phyloP scores from a whole-genome alignment of 2,329 filamentous ascomycete genomes.

The Knufia petricola region DNA sequence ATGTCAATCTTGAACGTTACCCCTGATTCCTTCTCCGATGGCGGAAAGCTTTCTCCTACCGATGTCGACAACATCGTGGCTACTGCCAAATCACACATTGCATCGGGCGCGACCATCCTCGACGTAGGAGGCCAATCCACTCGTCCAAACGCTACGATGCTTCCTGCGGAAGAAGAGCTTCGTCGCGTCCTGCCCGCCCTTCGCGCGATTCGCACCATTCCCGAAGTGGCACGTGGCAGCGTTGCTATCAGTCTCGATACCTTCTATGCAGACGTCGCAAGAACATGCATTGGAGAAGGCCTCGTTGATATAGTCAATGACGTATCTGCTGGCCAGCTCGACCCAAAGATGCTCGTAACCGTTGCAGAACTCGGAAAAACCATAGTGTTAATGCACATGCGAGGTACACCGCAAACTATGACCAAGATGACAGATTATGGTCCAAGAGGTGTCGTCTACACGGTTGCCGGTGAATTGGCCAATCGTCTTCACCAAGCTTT shows the following conservation, averaged over 20 bases:
- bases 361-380: slow-evolving; percentile 70
- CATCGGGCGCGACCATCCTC: slow-evolving; percentile 67
- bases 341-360: slow-evolving; percentile 70
- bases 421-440: slow-evolving; percentile 54
- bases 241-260: slow-evolving; percentile 85
- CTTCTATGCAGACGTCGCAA: slow-evolving; percentile 75
- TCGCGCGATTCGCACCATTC: slow-evolving; percentile 51
- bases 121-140: slow-evolving; percentile 93
- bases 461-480: slow-evolving; percentile 58
- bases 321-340: slow-evolving; percentile 71
- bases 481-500: slow-evolving; percentile 66
- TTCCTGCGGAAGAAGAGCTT: slow-evolving; percentile 64
- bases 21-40: slow-evolving; percentile 94
- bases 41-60: slow-evolving; percentile 51
- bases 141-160: slow-evolving; percentile 61
- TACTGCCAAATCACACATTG: slow-evolving; percentile 54
- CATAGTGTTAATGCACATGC: slow-evolving; percentile 86
- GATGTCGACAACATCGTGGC: slow-evolving; percentile 43
- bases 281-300: slow-evolving; percentile 63
- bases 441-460: slow-evolving; percentile 54
- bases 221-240: slow-evolving; percentile 50
- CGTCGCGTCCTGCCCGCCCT: slow-evolving; percentile 72
- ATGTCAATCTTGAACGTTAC: slow-evolving; percentile 96
- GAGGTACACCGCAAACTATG: slow-evolving; percentile 79
- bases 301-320: slow-evolving; percentile 86